phyloP scores from a whole-genome alignment of 2,329 filamentous ascomycete genomes.

The Ophiosphaerella narmari region DNA sequence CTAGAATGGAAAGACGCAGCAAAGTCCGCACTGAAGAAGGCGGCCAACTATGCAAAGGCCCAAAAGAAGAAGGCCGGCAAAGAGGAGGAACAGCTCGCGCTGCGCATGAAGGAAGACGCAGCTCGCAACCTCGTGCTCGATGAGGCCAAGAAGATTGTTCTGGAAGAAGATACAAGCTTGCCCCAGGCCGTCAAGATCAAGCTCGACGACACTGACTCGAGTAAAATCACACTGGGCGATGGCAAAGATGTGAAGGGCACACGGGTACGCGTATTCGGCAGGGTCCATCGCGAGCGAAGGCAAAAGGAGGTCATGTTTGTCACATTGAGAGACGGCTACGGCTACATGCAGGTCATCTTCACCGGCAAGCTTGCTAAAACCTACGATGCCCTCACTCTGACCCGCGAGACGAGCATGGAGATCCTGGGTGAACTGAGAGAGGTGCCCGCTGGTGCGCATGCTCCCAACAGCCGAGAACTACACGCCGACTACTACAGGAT shows the following conservation, averaged over 20 bases:
- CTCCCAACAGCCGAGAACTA: slow-evolving; percentile 83
- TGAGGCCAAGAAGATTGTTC: slow-evolving; percentile 77
- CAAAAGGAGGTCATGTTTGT: slow-evolving; percentile 89
- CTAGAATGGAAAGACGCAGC: slow-evolving; percentile 79
- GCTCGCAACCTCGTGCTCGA: slow-evolving; percentile 74
- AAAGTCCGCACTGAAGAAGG: slow-evolving; percentile 86
- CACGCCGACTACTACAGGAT: slow-evolving; percentile 89
- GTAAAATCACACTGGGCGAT: slow-evolving; percentile 60
- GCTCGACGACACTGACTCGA: slow-evolving; percentile 69
- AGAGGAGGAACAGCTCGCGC: slow-evolving; percentile 72
- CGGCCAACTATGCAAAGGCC: slow-evolving; percentile 71
- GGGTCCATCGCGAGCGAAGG: slow-evolving; percentile 78
- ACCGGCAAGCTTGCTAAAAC: slow-evolving; percentile 82
- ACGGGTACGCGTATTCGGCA: slow-evolving; percentile 77
- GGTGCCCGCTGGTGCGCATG: slow-evolving; percentile 76
- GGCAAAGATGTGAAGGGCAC: slow-evolving; percentile 65
- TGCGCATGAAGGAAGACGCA: slow-evolving; percentile 73
- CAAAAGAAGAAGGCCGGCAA: slow-evolving; percentile 85
- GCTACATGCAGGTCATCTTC: slow-evolving; percentile 82
- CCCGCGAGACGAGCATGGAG: slow-evolving; percentile 83
- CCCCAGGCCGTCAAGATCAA: slow-evolving; percentile 76
- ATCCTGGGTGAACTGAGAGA: slow-evolving; percentile 83
- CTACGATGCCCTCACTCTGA: slow-evolving; percentile 87
- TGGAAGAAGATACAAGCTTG: slow-evolving; percentile 72
- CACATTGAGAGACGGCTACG: slow-evolving; percentile 83